A percentile compares a stretch with the other conserved stretches of the same genome.
Conservation (phyloP, 2,329 filamentous ascomycete genomes). For the Pseudocercospora crystallina region DNA sequence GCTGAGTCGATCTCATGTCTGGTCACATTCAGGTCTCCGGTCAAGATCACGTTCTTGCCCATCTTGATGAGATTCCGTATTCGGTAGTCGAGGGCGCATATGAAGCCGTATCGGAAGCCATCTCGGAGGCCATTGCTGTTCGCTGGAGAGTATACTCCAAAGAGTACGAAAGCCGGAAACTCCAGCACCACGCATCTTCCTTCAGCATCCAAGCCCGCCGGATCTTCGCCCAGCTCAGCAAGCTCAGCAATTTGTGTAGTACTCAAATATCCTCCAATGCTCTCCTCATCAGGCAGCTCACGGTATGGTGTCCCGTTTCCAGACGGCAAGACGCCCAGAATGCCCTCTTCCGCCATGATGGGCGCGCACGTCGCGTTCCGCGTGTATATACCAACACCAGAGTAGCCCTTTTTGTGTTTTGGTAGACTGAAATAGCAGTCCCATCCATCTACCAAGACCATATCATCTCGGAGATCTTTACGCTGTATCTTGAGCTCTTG, state of each 20-base stretch:
- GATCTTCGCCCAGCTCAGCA: constrained; percentile 60
- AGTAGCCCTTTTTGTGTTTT: constrained; percentile 93
- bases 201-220: constrained; percentile 77
- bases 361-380: constrained; percentile 82
- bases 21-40: constrained; percentile 85
- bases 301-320: constrained; percentile 70
- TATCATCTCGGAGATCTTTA: constrained; percentile 89
- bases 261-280: constrained; percentile 86
- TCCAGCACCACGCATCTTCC: constrained; percentile 88
- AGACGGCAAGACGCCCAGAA: constrained; percentile 75
- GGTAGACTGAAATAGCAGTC: constrained; percentile 95
- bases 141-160: constrained; percentile 90
- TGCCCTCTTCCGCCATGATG: constrained; percentile 88
- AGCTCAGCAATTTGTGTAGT: constrained; percentile 60
- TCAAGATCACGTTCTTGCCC: constrained; percentile 82
- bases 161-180: constrained; percentile 89
- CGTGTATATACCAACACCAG: constrained; percentile 92
- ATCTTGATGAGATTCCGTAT: constrained; percentile 77
- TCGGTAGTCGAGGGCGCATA: constrained; percentile 75
- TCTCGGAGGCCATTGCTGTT: constrained; percentile 81
- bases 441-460: constrained; percentile 93
- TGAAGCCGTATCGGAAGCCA: constrained; percentile 77
- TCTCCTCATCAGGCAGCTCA: constrained; percentile 69
- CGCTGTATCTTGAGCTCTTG: constrained; percentile 96
- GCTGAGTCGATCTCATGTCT: constrained; percentile 72